phyloP scores from a whole-genome alignment of 495 filamentous ascomycete species.

The Neurospora sp. region DNA sequence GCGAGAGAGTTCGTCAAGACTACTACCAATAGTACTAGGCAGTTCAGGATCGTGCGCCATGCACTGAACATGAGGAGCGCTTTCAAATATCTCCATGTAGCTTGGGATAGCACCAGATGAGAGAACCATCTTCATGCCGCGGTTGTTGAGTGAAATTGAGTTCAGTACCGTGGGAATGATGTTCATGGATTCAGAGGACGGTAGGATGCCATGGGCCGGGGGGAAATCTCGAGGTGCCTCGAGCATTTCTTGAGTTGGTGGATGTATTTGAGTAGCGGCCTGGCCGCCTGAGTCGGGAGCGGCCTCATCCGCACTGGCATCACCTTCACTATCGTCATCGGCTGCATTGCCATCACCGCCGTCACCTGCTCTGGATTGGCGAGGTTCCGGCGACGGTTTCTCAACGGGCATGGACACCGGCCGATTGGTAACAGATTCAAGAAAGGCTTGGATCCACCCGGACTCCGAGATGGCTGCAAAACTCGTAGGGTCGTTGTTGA shows the following conservation, averaged over 20 bases:
- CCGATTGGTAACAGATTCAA: constrained; percentile 66
- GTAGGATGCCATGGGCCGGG: constrained; percentile 66
- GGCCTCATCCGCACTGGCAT: constrained; percentile 24
- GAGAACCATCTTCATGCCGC: constrained; percentile 83
- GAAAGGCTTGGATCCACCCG: constrained; percentile 72
- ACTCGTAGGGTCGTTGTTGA: constrained; percentile 97
- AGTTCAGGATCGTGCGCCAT: constrained; percentile 64
- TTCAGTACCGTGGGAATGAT: constrained; percentile 81
- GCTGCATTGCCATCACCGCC: background rate
- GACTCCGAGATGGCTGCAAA: constrained; percentile 92
- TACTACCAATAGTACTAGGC: constrained; percentile 55
- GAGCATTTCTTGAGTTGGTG: constrained; percentile 31
- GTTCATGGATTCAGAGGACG: constrained; percentile 74
- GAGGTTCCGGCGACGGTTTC: constrained; percentile 7
- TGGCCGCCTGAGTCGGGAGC: constrained; percentile 28
- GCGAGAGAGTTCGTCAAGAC: constrained; percentile 88
- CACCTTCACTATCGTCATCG: constrained; percentile 15
- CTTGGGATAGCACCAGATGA: constrained; percentile 68
- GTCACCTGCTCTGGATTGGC: background rate
- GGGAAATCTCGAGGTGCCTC: constrained; percentile 30
- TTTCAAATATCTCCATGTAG: constrained; percentile 93
- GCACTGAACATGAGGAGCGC: constrained; percentile 74
- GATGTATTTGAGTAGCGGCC: constrained; percentile 32
- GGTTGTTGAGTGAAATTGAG: constrained; percentile 82
- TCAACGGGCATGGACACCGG: constrained; percentile 30